Evolutionary conservation across 1,139 yeast species (phyloP), one percentile per base, ranked within the genome.

Genomic region (Geotrichum aggregatum): DNA sequence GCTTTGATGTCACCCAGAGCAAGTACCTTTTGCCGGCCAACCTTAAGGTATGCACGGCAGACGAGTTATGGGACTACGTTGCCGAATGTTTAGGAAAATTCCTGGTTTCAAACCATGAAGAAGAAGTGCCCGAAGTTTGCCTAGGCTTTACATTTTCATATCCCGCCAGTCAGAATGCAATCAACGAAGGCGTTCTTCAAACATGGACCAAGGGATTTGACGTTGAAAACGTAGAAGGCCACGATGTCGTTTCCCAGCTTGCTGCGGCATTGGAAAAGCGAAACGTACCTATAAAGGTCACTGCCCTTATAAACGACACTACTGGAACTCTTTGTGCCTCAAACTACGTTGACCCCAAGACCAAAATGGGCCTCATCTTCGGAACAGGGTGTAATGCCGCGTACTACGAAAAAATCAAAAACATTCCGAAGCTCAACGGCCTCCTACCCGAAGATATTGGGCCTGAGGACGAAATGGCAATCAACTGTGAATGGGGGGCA

Each of bases 201-300:
- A 80, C 94, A 71, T 92, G 98, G 98, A 92, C 98, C 57, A 92
- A 92, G 76, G 98, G 98, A 60, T 92, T 87, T 71, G 96, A 92
- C 69, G 88, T 92, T 63, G 85, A 80, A 54, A 89, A 85, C 57
- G 96, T 92, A 51, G 98, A 92, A 75, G 97, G 97, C 57, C 78
- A 86, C 53, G 96, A 92, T 66, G 97, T 92, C 53, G 96, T 86
- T 50, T 95, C 96, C 58, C 76, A 91, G 85, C 78, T 92, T 64
- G 95, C 86, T 72, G 74, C 73, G 8, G 87, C 95, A 45, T 76
- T 92, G 60, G 73, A 79, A 59, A 77, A 77, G 63, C 65, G 76
- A 59, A 70, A 77, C 22, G 81, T 88, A 50, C 96, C 97, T 59
- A 85, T 91, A 64, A 76, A 82, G 49, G 94, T 91, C 54, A 91